These are phyloP conservation scores for Fusarium lyarnte DNA, from an alignment of 2,329 filamentous ascomycete species.

Conservation along the genomic window DNA sequence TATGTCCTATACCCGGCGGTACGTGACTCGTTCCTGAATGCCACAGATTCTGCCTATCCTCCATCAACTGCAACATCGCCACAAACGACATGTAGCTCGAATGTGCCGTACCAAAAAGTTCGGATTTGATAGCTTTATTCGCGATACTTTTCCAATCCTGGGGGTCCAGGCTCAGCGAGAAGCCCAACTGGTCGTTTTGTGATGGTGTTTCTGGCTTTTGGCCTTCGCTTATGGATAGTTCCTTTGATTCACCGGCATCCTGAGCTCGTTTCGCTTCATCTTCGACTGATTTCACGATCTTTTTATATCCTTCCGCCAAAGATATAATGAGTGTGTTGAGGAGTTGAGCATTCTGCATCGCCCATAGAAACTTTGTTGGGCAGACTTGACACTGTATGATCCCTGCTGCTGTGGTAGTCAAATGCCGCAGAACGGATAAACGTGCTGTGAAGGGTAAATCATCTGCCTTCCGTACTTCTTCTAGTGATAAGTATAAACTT, in stretches of 20 bases:
- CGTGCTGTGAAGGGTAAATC: constrained; percentile 29
- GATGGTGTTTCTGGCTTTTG: neutral
- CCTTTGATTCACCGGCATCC: constrained; percentile 26
- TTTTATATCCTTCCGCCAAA: constrained; percentile 40
- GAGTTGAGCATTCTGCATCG: constrained; percentile 42
- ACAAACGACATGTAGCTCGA: constrained; percentile 6
- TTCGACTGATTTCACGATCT: constrained; percentile 33
- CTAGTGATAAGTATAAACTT: constrained; percentile 37
- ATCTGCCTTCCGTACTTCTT: constrained; percentile 38
- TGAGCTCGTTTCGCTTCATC: constrained; percentile 32
- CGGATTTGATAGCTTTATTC: constrained; percentile 34
- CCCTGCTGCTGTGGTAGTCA: constrained; percentile 20
- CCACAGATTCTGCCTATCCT: constrained; percentile 38
- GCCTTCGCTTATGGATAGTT: constrained; percentile 20
- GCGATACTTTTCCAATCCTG: constrained; percentile 31
- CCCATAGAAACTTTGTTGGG: constrained; percentile 40
- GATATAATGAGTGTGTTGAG: constrained; percentile 40
- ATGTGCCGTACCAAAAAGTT: constrained; percentile 25
- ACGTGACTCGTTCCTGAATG: constrained; percentile 31
- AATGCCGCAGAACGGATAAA: constrained; percentile 24
- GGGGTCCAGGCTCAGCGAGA: constrained; percentile 29
- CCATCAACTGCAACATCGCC: constrained; percentile 36
- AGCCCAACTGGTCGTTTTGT: neutral
- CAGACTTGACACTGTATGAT: constrained; percentile 38
- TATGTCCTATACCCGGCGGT: constrained; percentile 1